phyloP scores from a whole-genome alignment of 805 yeast genomes.

The Grigorovia yakushimaensis region DNA sequence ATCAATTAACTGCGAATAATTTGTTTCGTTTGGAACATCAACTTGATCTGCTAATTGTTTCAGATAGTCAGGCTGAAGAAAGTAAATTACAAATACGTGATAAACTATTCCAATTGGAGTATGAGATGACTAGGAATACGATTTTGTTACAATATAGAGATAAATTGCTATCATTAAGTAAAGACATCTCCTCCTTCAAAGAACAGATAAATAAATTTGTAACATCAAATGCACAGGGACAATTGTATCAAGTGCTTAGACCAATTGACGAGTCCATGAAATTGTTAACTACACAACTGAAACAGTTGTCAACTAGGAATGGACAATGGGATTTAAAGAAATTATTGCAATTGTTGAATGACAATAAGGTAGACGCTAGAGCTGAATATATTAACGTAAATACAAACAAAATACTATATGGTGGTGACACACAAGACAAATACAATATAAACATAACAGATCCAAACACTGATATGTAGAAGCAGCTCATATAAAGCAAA shows the following conservation, averaged over 20 bases:
- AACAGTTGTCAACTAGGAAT: constrained; percentile 18
- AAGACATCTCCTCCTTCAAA: neutral
- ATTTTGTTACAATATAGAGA: neutral
- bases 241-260: constrained; percentile 14
- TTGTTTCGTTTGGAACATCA: constrained; percentile 64
- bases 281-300: constrained; percentile 17
- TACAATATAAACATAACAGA: neutral
- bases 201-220: neutral
- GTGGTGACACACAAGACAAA: neutral
- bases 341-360: neutral
- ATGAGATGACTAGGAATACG: constrained; percentile 12
- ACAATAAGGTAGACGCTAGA: neutral
- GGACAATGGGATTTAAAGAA: constrained; percentile 14
- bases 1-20: constrained; percentile 53
- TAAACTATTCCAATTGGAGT: constrained; percentile 16
- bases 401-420: neutral
- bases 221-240: neutral
- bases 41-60: constrained; percentile 33
- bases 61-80: constrained; percentile 6
- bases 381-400: neutral
- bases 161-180: neutral
- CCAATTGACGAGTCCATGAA: constrained; percentile 24
- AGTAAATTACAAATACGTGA: constrained; percentile 10
- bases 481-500: no score
- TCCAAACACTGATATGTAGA: neutral